Evolutionary conservation across 352 stramenopile species (phyloP).

Genomic region (Pythium dissimile): DNA sequence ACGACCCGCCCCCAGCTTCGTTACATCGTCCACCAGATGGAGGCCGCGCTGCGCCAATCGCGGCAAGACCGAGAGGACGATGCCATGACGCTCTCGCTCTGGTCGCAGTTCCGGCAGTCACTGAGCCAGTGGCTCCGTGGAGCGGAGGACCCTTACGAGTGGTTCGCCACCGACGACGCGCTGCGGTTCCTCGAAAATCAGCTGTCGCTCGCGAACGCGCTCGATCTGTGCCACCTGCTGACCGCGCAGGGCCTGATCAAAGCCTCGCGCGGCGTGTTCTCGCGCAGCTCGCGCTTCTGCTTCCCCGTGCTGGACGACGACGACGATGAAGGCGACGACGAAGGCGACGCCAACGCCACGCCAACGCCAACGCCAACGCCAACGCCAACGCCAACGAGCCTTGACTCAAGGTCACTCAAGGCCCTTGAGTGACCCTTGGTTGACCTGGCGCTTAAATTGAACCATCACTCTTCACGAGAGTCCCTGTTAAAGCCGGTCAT

Average conservation of each 20-base stretch:
- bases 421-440: no score
- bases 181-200: neutral
- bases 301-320: constrained; percentile 15
- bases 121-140: neutral
- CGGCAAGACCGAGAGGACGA: constrained; percentile 9
- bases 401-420: no score
- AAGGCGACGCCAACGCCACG: no score
- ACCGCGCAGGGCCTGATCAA: constrained; percentile 10
- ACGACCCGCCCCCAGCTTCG: neutral
- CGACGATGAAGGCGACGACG: constrained; percentile 2
- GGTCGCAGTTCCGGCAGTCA: constrained; percentile 3
- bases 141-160: constrained; percentile 4
- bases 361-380: no score
- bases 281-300: constrained; percentile 5
- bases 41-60: constrained; percentile 4
- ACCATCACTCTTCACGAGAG: no score
- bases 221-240: constrained; percentile 14
- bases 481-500: no score
- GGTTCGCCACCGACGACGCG: constrained; percentile 17
- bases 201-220: constrained; percentile 9
- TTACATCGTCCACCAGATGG: constrained; percentile 3
- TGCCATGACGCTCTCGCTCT: neutral
- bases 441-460: no score
- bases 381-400: no score
- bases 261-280: constrained; percentile 8